Evolutionary conservation across 2,329 filamentous ascomycete genomes (phyloP).

Genomic region (Fragosphaeria purpurea): DNA sequence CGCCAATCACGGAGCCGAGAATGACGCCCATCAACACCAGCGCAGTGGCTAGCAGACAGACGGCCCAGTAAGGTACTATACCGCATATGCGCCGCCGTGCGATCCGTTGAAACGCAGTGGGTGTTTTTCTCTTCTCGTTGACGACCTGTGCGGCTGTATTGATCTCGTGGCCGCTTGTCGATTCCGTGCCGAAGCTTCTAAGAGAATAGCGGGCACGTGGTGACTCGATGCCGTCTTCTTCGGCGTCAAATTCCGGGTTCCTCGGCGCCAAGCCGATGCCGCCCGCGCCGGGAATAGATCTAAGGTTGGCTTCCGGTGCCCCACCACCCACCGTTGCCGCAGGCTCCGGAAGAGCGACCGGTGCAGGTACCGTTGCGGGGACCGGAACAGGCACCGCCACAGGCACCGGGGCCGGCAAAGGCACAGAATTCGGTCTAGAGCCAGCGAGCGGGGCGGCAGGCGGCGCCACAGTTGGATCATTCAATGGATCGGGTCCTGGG

Average conservation of each 20-base stretch:
- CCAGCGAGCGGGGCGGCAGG: too few relatives aligned
- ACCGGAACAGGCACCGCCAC: not conserved
- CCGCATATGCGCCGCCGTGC: slow-evolving; percentile 48
- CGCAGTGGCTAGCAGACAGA: slow-evolving; percentile 38
- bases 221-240: slow-evolving; percentile 39
- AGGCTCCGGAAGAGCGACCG: not conserved
- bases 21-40: slow-evolving; percentile 44
- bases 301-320: slow-evolving; percentile 3
- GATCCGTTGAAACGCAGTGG: slow-evolving; percentile 39
- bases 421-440: not conserved
- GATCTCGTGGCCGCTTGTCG: slow-evolving; percentile 41
- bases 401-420: slow-evolving; percentile 6
- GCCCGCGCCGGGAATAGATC: slow-evolving; percentile 44
- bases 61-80: slow-evolving; percentile 52
- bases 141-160: slow-evolving; percentile 37
- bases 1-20: slow-evolving; percentile 47
- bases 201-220: slow-evolving; percentile 41
- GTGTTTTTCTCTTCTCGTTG: slow-evolving; percentile 43
- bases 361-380: not conserved
- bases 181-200: slow-evolving; percentile 38
- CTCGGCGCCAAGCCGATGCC: slow-evolving; percentile 51
- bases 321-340: not conserved
- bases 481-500: slow-evolving; percentile 3
- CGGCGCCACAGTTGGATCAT: not conserved
- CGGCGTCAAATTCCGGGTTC: slow-evolving; percentile 53